Evolutionary conservation across 2,329 filamentous ascomycete species (phyloP).

Genomic region (Orbilia oligospora): DNA sequence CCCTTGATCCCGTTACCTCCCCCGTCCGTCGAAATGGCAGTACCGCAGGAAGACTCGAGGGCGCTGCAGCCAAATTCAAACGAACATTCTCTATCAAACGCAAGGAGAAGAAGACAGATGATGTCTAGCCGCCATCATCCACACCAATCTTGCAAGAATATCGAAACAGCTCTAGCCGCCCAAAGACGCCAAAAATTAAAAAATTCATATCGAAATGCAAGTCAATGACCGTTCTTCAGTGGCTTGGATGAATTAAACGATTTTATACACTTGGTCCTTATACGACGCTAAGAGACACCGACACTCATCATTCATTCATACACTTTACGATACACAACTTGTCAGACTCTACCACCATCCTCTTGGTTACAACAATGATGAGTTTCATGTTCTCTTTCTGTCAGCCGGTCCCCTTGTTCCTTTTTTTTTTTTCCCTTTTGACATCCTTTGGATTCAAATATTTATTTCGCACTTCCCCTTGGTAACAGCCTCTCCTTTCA

Average conservation of each 20-base stretch:
- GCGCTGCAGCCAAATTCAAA: slow-evolving; percentile 52
- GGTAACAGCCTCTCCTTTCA: not conserved
- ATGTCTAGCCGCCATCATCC: slow-evolving; percentile 38
- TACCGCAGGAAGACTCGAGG: slow-evolving; percentile 54
- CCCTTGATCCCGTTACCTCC: slow-evolving; percentile 21
- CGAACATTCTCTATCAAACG: slow-evolving; percentile 58
- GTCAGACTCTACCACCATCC: slow-evolving; percentile 5
- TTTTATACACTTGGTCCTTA: not conserved
- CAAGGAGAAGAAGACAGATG: slow-evolving; percentile 44
- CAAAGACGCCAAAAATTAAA: not conserved
- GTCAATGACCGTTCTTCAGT: slow-evolving; percentile 1
- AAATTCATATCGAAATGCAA: slow-evolving; percentile 36
- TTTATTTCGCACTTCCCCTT: not conserved
- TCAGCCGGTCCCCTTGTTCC: not conserved
- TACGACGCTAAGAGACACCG: not conserved
- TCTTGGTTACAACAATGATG: not conserved
- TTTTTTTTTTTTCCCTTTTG: not conserved
- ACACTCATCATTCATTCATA: slow-evolving; percentile 9
- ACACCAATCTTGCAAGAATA: not conserved
- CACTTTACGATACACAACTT: slow-evolving; percentile 7
- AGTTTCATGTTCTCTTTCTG: not conserved
- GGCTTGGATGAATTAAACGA: not conserved
- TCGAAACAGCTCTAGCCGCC: not conserved
- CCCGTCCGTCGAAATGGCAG: slow-evolving; percentile 48
- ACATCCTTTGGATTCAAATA: not conserved